Base-by-base conservation (phyloP, 495 filamentous ascomycete species). In the Neurospora intermedia region DNA sequence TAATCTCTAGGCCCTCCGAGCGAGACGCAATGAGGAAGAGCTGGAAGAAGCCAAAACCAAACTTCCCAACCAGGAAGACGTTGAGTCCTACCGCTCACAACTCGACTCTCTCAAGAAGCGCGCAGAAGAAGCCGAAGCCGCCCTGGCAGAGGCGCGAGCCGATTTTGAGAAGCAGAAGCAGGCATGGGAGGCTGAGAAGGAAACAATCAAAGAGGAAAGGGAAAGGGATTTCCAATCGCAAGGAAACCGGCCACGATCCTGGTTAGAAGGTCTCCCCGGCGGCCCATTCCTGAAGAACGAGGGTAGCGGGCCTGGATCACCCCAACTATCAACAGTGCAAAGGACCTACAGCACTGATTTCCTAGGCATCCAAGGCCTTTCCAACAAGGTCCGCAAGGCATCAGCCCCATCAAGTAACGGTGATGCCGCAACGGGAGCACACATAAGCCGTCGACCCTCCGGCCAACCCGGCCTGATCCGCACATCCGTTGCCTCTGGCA, bases 1-100 rank as follows among this genome's bases (percentile, higher is more conserved):
- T 38, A 15, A 20, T 2, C 20, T 39, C 31, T 72, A 96, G 93
- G 92, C 91, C 71, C 83, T 88, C 18, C 95, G 92, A 77, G 87
- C 87, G 6, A 93, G 92, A 80, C 88, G 88, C 45, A 81, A 91
- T 13, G 94, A 98, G 76, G 92, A 97, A 74, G 93, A 97, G 69
- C 82, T 97, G 15, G 94, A 97, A 77, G 87, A 85, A 72, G 83
- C 89, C 31, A 89, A 87, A 76, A 89, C 89, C 46, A 86, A 87
- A 41, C 84, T 92, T 70, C 87, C 89, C 15, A 88, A 87, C 27
- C 82, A 89, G 59, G 77, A 85, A 74, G 84, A 87, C 38, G 76
- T 85, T 18, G 79, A 87, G 16, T 86, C 90, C 43, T 88, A 89
- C 66, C 88, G 86, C 45, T 81, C 87, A n/a, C 87, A 92, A 76